Evolutionary conservation across 257 asterid genomes (phyloP).

Genomic region (Solanum virginianum): DNA sequence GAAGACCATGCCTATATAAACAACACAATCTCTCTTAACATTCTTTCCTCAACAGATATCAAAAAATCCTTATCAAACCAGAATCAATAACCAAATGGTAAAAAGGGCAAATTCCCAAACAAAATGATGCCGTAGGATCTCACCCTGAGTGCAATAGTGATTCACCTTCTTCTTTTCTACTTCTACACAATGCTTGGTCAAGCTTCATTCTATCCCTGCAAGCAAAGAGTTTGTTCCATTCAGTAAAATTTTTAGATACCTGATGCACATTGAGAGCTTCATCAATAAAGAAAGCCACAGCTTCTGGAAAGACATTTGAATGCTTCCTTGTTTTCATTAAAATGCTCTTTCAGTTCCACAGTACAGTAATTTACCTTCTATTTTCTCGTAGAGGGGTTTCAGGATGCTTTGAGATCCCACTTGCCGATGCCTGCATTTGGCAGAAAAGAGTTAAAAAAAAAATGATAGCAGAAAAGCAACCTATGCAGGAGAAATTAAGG

Average conservation of each 20-base stretch:
- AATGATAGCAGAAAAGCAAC: neutral
- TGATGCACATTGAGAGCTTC: neutral
- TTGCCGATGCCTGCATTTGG: constrained; percentile 33
- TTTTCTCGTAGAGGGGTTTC: constrained; percentile 23
- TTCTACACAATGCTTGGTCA: constrained; percentile 18
- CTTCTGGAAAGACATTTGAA: neutral
- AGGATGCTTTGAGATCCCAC: constrained; percentile 18
- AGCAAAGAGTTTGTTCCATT: neutral
- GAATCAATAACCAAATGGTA: neutral
- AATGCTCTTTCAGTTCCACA: neutral
- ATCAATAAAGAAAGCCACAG: neutral
- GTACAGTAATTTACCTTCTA: constrained; percentile 23
- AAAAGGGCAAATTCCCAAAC: neutral
- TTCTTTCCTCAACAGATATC: neutral
- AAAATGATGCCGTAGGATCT: neutral
- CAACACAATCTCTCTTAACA: neutral
- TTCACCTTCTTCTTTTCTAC: constrained; percentile 15
- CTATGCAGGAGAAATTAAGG: neutral
- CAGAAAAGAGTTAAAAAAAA: neutral
- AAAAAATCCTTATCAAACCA: neutral
- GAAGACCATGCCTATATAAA: neutral
- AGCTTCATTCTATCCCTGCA: constrained; percentile 29
- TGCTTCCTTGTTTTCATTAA: neutral
- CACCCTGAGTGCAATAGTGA: constrained; percentile 27
- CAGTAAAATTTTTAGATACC: neutral